Evolutionary conservation across 1,139 yeast species (phyloP).

Genomic region (Candida tropicalis): DNA sequence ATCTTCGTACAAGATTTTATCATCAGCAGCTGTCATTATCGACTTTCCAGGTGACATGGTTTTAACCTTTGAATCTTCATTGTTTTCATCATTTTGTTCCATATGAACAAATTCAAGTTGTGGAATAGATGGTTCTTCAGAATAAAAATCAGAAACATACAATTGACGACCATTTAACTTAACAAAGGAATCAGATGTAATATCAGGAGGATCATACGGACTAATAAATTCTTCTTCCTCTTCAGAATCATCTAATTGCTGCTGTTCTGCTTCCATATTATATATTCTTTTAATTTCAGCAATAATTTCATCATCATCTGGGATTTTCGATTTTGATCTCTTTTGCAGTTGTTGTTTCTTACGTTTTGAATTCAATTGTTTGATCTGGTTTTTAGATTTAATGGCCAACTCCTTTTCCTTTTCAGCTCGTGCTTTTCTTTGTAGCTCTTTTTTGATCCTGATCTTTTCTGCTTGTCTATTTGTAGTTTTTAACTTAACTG

Average conservation of each 20-base stretch:
- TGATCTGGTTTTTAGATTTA: slow-evolving; percentile 6
- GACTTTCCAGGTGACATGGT: slow-evolving; percentile 16
- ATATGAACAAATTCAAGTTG: slow-evolving; percentile 23
- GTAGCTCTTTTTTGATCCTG: slow-evolving; percentile 12
- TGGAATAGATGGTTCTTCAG: slow-evolving; percentile 26
- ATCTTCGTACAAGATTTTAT: slow-evolving; percentile 25
- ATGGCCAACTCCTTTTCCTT: slow-evolving; percentile 4
- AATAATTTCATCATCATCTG: slow-evolving; percentile 10
- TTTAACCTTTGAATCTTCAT: not conserved
- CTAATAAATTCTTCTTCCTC: slow-evolving; percentile 22
- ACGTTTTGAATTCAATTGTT: slow-evolving; percentile 1
- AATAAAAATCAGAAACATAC: slow-evolving; percentile 29
- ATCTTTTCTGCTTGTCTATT: slow-evolving; percentile 15
- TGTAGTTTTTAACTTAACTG: slow-evolving; percentile 9
- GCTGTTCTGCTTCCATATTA: not conserved
- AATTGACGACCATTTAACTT: slow-evolving; percentile 38
- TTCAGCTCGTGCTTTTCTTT: slow-evolving; percentile 10
- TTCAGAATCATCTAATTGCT: slow-evolving; percentile 13
- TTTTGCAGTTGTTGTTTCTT: slow-evolving; percentile 13
- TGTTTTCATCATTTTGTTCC: slow-evolving; percentile 10
- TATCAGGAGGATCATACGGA: slow-evolving; percentile 45
- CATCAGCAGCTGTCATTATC: slow-evolving; percentile 21
- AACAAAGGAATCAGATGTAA: slow-evolving; percentile 36
- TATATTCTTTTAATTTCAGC: slow-evolving; percentile 11
- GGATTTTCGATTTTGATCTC: slow-evolving; percentile 4